Conservation (phyloP, 345 rosid species). For the Syzygium jambos region DNA sequence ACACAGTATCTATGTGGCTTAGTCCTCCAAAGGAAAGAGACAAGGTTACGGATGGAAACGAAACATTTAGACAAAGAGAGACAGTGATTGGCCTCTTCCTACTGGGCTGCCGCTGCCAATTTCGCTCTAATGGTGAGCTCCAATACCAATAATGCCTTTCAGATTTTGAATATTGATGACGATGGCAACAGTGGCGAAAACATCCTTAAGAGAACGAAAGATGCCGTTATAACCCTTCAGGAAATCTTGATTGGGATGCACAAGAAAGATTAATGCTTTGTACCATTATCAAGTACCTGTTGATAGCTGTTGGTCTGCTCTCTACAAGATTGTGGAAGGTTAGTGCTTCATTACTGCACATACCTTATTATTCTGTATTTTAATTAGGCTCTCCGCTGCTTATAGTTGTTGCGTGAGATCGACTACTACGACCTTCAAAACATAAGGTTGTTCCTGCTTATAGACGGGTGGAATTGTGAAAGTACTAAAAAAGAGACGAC, state of each 20-base stretch:
- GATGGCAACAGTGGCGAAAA: constrained; percentile 42
- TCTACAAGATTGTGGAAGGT: constrained; percentile 88
- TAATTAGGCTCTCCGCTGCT: neutral
- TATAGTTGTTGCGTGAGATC: neutral
- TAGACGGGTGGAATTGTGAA: neutral
- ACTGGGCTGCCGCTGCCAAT: constrained; percentile 78
- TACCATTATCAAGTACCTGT: constrained; percentile 35
- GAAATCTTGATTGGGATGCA: constrained; percentile 76
- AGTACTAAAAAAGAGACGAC: neutral
- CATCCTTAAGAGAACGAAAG: constrained; percentile 63
- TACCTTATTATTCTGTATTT: constrained; percentile 1
- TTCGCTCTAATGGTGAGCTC: constrained; percentile 66
- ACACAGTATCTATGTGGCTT: constrained; percentile 53
- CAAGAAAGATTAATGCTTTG: constrained; percentile 43
- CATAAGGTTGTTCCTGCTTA: neutral
- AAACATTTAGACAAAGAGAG: neutral
- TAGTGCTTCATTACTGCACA: neutral
- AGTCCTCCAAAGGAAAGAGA: constrained; percentile 30
- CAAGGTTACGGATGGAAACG: constrained; percentile 1
- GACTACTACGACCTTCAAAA: neutral
- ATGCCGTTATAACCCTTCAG: constrained; percentile 65
- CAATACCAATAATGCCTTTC: constrained; percentile 57
- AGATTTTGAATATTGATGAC: constrained; percentile 36
- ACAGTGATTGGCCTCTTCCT: constrained; percentile 57
- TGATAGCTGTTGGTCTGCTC: constrained; percentile 85